Conservation (phyloP, 2,329 filamentous ascomycete genomes). For the Xylariales sp. region DNA sequence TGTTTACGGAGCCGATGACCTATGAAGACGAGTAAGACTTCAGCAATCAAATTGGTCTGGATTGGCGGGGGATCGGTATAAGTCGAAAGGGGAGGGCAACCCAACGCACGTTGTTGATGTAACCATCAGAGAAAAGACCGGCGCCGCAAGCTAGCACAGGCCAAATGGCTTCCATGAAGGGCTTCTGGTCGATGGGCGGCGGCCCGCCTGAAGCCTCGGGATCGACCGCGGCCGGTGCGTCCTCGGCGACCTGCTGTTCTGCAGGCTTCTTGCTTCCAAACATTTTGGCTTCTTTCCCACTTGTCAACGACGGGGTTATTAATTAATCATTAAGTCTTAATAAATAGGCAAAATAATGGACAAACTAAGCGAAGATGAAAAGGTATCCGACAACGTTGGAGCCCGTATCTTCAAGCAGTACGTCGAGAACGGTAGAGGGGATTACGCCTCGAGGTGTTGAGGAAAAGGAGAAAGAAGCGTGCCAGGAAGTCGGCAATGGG, state of each 20-base stretch:
- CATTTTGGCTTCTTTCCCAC: constrained; percentile 34
- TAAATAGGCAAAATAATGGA: not conserved
- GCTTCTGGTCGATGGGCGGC: constrained; percentile 46
- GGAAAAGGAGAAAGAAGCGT: constrained; percentile 5
- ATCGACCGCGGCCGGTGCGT: constrained; percentile 28
- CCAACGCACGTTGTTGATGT: constrained; percentile 80
- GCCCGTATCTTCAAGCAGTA: not conserved
- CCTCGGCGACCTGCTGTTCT: constrained; percentile 36
- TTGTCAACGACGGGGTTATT: not conserved
- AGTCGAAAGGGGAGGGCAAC: not conserved
- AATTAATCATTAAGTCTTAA: constrained; percentile 10
- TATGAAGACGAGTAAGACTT: constrained; percentile 46
- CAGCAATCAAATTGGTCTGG: constrained; percentile 5
- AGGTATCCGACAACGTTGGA: not conserved
- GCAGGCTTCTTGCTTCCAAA: constrained; percentile 42
- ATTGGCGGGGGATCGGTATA: constrained; percentile 29
- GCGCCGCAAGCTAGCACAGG: constrained; percentile 90
- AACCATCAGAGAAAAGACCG: constrained; percentile 91
- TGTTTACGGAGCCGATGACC: constrained; percentile 90
- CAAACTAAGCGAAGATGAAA: not conserved
- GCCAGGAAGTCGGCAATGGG: not conserved
- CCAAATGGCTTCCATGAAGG: constrained; percentile 54
- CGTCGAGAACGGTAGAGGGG: not conserved
- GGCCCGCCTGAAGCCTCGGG: constrained; percentile 32
- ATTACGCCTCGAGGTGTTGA: too few species aligned